Base-by-base conservation (phyloP, 495 filamentous ascomycete species). In the Pyronema omphalodes region DNA sequence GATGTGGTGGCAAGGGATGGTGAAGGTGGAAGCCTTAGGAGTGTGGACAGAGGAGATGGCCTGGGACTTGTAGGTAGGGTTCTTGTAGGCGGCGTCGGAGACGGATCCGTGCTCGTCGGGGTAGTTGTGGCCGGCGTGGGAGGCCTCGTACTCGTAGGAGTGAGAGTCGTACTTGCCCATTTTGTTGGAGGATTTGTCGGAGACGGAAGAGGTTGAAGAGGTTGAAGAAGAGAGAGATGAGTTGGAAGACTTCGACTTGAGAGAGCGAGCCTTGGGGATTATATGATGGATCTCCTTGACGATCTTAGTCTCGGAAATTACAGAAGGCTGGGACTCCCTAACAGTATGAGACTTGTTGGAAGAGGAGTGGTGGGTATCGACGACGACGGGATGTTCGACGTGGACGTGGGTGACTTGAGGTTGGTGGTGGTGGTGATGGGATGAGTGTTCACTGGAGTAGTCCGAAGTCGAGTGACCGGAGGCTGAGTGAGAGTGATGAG, bases 1-100 rank as follows among this genome's bases (percentile, higher is more conserved):
- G 75, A 98, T 84, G 75, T 94, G 93, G 80, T 98, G 88, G 80
- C 86, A 93, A 44, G 91, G 91, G 73, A 98, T 96, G 67, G 91
- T 87, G 69, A 98, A 88, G 61, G 84, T 93, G 74, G 52, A 54
- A 52, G 61, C 57, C 53, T 93, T 85, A 69, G 80, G 76, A 50
- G 72, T 47, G 67, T 70, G 59, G 51, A 69, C 58, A 58, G 60
- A 62, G 48, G 65, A 67, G 62, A 66, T 60, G 62, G 61, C 43
- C 48, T 56, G 45, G 44, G 44, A 14, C 18, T 35, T 43, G 47
- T 58, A 55, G 62, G 68, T 56, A 55, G 49, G 29, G 55, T 56
- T 19, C 44, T 19, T n/a, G 44, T 47, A 47, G 11, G 44, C 35
- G 15, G 14, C 36, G 19, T 53, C 36, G 8, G 36, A 40, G 44